Evolutionary conservation across 306 rosid species (phyloP).

Genomic region (Biancaea sappan): DNA sequence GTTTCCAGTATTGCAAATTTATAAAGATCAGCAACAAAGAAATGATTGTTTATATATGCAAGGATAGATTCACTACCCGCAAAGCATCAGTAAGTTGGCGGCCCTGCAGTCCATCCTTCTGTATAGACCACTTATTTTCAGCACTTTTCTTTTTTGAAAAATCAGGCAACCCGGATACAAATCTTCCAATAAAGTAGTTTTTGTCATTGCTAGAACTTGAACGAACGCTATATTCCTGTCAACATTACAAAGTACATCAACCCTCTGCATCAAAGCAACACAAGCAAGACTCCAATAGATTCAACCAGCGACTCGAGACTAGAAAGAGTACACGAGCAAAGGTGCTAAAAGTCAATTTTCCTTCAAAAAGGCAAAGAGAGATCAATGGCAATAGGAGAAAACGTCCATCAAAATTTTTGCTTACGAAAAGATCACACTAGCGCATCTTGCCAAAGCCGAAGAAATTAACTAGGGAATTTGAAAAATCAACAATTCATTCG

Average conservation of each 20-base stretch:
- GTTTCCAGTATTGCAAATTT: too few species aligned
- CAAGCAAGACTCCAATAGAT: background rate
- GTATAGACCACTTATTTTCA: slow-evolving; percentile 81
- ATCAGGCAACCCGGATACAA: slow-evolving; percentile 77
- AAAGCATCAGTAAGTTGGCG: slow-evolving; percentile 72
- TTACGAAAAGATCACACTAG: background rate
- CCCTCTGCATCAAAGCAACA: background rate
- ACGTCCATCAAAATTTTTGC: too few species aligned
- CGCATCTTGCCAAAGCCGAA: too few species aligned
- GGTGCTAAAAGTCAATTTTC: background rate
- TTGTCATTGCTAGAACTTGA: slow-evolving; percentile 71
- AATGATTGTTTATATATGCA: background rate
- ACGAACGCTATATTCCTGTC: slow-evolving; percentile 87
- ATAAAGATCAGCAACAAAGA: background rate
- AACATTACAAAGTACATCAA: slow-evolving; percentile 1
- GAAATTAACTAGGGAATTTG: too few species aligned
- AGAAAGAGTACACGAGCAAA: background rate
- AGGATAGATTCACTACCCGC: slow-evolving; percentile 51
- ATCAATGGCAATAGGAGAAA: background rate
- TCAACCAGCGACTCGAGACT: background rate
- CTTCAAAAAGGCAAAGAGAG: background rate
- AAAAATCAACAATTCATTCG: background rate
- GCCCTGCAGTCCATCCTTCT: slow-evolving; percentile 79
- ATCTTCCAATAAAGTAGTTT: slow-evolving; percentile 76
- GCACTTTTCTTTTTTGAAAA: slow-evolving; percentile 85